These are phyloP conservation scores for Penicillium macrosclerotiorum DNA, from an alignment of 495 filamentous ascomycete genomes.

Conservation along the genomic window DNA sequence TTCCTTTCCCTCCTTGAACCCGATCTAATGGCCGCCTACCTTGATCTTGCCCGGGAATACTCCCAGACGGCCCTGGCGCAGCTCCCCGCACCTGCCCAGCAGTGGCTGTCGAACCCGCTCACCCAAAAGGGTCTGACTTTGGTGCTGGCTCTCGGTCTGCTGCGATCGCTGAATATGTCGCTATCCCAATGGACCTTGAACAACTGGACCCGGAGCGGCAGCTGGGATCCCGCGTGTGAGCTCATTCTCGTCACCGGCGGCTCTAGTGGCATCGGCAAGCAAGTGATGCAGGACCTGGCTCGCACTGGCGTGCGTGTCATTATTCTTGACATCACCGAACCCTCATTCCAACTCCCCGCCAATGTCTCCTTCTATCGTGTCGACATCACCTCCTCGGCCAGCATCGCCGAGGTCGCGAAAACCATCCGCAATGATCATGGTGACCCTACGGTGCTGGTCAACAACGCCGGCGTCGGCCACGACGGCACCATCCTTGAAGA, in stretches of 20 bases:
- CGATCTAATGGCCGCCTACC: slow-evolving; percentile 28
- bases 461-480: slow-evolving; percentile 58
- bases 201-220: slow-evolving; percentile 43
- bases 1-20: too few relatives aligned
- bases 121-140: slow-evolving; percentile 29
- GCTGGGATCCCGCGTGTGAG: slow-evolving; percentile 47
- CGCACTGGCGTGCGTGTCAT: slow-evolving; percentile 48
- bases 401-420: slow-evolving; percentile 42
- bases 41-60: slow-evolving; percentile 29
- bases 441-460: slow-evolving; percentile 55
- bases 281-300: slow-evolving; percentile 46
- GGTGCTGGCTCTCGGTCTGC: slow-evolving; percentile 33
- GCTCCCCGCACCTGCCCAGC: slow-evolving; percentile 29
- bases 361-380: slow-evolving; percentile 47
- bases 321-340: slow-evolving; percentile 50
- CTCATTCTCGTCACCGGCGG: slow-evolving; percentile 59
- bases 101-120: slow-evolving; percentile 25
- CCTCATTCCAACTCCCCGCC: slow-evolving; percentile 30
- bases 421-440: slow-evolving; percentile 47
- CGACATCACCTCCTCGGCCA: slow-evolving; percentile 51
- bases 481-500: slow-evolving; percentile 47
- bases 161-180: slow-evolving; percentile 40
- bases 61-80: slow-evolving; percentile 24
- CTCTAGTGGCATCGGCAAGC: slow-evolving; percentile 54
- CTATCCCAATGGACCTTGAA: slow-evolving; percentile 46